Percentiles rank a stretch among this genome's conserved stretches.
phyloP scores from a whole-genome alignment of 306 rosid species.

The Ormosia emarginata region DNA sequence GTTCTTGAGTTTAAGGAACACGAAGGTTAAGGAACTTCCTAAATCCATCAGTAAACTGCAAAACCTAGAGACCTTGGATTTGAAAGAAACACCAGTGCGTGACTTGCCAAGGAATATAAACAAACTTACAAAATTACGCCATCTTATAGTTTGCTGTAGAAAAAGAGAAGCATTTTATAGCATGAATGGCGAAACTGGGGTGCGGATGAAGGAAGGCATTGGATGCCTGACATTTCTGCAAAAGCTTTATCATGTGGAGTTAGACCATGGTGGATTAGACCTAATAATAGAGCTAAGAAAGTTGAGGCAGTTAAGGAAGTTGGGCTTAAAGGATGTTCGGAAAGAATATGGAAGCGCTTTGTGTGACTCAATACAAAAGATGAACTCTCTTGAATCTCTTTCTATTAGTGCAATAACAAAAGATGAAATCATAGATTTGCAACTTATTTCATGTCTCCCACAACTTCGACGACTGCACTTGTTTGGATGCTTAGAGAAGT shows the following conservation, averaged over 20 bases:
- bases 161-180: no score
- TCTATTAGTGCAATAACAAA: background rate
- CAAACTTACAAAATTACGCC: background rate
- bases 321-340: slow-evolving; percentile 12
- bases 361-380: background rate
- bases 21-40: background rate
- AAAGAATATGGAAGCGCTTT: background rate
- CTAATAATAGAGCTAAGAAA: slow-evolving; percentile 15
- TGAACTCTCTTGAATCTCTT: slow-evolving; percentile 1
- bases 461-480: background rate
- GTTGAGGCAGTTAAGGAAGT: slow-evolving; percentile 22
- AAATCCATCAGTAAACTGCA: background rate
- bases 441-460: background rate
- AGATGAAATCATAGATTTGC: background rate
- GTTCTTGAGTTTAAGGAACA: background rate
- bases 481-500: background rate
- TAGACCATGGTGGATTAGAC: background rate
- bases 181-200: background rate
- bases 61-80: slow-evolving; percentile 10
- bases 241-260: background rate
- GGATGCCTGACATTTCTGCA: background rate
- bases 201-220: background rate
- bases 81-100: background rate
- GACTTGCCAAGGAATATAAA: background rate
- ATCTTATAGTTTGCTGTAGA: background rate